Conservation (phyloP, 1,284 basidiomycete genomes). For the Stereum hirsutum region DNA sequence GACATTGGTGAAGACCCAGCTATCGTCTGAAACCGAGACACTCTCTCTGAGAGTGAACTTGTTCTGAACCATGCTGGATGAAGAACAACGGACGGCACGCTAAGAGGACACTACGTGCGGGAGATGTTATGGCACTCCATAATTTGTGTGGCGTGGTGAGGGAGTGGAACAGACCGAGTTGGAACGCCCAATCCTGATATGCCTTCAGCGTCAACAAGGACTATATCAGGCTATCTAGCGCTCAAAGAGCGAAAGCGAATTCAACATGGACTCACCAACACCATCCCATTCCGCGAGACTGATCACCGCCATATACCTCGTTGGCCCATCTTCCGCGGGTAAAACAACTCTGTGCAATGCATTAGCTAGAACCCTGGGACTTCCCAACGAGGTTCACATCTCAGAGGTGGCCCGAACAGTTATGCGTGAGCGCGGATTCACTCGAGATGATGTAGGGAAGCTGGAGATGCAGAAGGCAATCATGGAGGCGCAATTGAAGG, state of each 20-base stretch:
- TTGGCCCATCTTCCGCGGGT: constrained; percentile 57
- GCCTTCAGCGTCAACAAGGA: no score
- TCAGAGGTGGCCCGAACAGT: constrained; percentile 52
- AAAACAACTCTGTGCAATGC: constrained; percentile 57
- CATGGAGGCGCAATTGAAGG: constrained; percentile 39
- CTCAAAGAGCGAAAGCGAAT: no score
- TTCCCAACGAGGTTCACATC: constrained; percentile 31
- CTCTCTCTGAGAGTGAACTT: constrained; percentile 30
- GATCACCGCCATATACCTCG: constrained; percentile 24
- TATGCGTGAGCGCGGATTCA: constrained; percentile 41
- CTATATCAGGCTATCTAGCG: no score
- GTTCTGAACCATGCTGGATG: no score
- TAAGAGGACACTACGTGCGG: no score
- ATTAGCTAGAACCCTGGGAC: constrained; percentile 28
- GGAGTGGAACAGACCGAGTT: no score
- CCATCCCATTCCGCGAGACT: background rate
- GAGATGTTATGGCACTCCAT: no score
- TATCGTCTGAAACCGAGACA: constrained; percentile 35
- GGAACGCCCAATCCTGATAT: no score
- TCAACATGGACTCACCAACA: no score
- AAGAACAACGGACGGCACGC: no score
- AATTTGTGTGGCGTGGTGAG: no score
- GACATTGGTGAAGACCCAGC: constrained; percentile 37
- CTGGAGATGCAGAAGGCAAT: constrained; percentile 56
- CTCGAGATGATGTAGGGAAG: constrained; percentile 35